These are phyloP conservation scores for Suhomyces emberorum DNA, from an alignment of 805 yeast species.

Conservation along the genomic window DNA sequence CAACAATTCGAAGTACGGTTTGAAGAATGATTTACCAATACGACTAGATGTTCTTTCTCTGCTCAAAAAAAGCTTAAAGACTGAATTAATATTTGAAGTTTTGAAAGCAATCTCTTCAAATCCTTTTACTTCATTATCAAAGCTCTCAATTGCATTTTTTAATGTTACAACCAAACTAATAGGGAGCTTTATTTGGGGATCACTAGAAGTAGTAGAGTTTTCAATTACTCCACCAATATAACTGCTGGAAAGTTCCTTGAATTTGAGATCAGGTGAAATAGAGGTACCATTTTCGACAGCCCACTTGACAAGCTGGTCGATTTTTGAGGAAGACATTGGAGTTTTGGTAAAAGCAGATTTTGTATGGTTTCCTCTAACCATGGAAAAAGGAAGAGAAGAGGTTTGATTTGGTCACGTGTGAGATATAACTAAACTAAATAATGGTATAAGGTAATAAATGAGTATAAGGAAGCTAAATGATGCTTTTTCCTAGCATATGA, in stretches of 20 bases:
- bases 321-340: background rate
- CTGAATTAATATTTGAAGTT: constrained; percentile 23
- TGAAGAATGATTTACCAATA: constrained; percentile 19
- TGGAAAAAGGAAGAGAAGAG: too few species aligned
- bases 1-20: constrained; percentile 29
- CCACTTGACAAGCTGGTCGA: constrained; percentile 24
- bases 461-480: too few species aligned
- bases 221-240: constrained; percentile 26
- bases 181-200: constrained; percentile 10
- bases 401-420: too few species aligned
- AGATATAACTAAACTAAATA: too few species aligned
- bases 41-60: constrained; percentile 20
- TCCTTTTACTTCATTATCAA: background rate
- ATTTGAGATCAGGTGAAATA: constrained; percentile 20
- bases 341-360: too few species aligned
- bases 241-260: constrained; percentile 17
- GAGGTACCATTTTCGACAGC: constrained; percentile 27
- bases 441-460: too few species aligned
- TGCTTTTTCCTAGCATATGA: too few species aligned
- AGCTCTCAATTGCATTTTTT: constrained; percentile 5
- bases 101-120: constrained; percentile 14
- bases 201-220: constrained; percentile 2
- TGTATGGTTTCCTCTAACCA: too few species aligned
- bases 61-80: constrained; percentile 36
- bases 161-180: constrained; percentile 7